Evolutionary conservation across 2,329 filamentous ascomycete species (phyloP), one percentile per base, ranked within the genome.

Genomic region (Colletotrichum sansevieriae): DNA sequence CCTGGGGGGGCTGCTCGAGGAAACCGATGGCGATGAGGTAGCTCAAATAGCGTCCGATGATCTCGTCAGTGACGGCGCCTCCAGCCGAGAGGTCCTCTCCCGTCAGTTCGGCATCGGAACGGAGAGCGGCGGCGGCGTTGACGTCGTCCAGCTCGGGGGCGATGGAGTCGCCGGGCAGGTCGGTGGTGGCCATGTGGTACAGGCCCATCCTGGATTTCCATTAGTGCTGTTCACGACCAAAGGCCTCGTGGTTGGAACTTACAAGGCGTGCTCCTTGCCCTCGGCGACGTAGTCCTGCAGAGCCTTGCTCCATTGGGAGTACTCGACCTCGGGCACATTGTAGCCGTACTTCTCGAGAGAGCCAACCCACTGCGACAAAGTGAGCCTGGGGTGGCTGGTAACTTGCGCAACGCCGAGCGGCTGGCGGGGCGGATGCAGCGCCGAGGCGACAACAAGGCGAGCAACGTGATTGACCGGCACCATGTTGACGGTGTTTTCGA

Each of bases 401-500:
- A 96, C 90, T 73, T 97, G 93, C 1, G 89, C 86, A 5, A 97
- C 92, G 68, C 86, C 83, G 3, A 4, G 76, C 72, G 1, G 46
- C 57, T 49, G 41, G 15, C 54, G 64, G 20, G 89, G 84, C 0
- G 90, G 90, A 75, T 91, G 86, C 73, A 97, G 85, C 0, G 89
- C 86, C 5, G 91, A 84, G 0, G 94, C 93, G 18, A 94, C 89
- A 29, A 97, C 91, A 8, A 97, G 88, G n/a, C 88, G 86, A 1
- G 91, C 88, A 41, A 98, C 94, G 72, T 97, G 93, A 71, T 90
- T 89, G 29, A 97, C 94, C 0, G 95, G 95, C 0, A 97, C 92
- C 78, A 91, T 89, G 82, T 98, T 98, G 79, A 98, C 89, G 0
- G 93, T 93, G 82, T 97, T 98, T 77, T 85, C 80, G 73, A 98